Evolutionary conservation across 257 asterid genomes (phyloP).

Genomic region (Penstemon newberryi): DNA sequence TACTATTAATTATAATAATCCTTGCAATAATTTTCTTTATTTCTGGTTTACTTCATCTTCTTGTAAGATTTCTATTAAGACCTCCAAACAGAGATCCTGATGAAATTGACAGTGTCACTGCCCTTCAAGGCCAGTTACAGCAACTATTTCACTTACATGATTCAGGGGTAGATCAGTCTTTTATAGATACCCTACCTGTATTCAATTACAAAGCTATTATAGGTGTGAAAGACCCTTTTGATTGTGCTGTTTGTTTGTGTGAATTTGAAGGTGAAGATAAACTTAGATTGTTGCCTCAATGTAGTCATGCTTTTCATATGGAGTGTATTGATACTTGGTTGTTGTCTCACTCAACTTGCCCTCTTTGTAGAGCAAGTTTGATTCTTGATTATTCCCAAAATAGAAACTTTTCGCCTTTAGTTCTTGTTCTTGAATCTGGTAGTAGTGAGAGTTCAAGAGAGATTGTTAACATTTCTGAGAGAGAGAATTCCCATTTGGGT

Average conservation of each 20-base stretch:
- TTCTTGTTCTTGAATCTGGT: constrained; percentile 83
- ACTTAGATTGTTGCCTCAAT: constrained; percentile 74
- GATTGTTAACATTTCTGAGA: constrained; percentile 32
- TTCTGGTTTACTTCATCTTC: constrained; percentile 84
- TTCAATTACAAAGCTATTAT: constrained; percentile 78
- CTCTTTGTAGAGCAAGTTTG: constrained; percentile 82
- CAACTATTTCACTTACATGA: constrained; percentile 91
- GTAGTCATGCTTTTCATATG: constrained; percentile 98
- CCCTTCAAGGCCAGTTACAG: constrained; percentile 86
- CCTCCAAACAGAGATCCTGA: constrained; percentile 65
- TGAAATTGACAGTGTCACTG: constrained; percentile 67
- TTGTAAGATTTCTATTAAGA: constrained; percentile 61
- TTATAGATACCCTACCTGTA: constrained; percentile 77
- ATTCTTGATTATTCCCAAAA: constrained; percentile 52
- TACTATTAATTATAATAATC: constrained; percentile 68
- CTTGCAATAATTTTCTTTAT: constrained; percentile 81
- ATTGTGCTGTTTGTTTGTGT: constrained; percentile 93
- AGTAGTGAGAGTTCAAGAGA: constrained; percentile 79
- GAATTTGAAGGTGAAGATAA: constrained; percentile 84
- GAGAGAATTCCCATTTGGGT: constrained; percentile 54
- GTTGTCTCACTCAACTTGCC: constrained; percentile 91
- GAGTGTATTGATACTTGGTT: constrained; percentile 97
- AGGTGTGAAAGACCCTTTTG: constrained; percentile 87
- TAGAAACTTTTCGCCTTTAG: constrained; percentile 52
- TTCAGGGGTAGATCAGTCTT: constrained; percentile 93